Base-by-base conservation (phyloP, 129 eudicot genomes). In the Flaveria robusta region DNA sequence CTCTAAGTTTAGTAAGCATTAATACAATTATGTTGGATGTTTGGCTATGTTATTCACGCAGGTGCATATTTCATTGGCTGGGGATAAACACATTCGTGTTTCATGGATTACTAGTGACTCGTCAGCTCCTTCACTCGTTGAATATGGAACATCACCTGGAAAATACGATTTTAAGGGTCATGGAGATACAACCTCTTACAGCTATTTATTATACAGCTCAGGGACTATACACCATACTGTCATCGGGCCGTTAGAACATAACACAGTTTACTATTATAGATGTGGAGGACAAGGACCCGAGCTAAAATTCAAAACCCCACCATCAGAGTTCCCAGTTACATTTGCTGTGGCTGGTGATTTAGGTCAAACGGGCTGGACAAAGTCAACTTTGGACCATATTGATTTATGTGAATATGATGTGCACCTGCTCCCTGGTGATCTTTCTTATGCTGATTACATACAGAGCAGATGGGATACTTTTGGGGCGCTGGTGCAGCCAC, bases 361-460 rank as follows among this genome's bases (percentile, higher is more conserved):
- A 73, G 98, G 98, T 77, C 98, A 94, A 64, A 94, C 96, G 7
- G 97, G 90, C 45, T 94, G 98, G 97, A 94, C 98, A 0, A 86
- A 89, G 78, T 91, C 98, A 60, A 94, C 98, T 23, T 64, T 94
- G 46, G 90, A 87, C 74, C 98, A 94, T 78, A 91, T 94, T 76
- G 86, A 87, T 27, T 74, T 79, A 74, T 91, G 97, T 74, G 81
- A 86, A 23, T 94, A 94, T 73, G 98, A 94, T 72, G 77, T 89
- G 51, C 92, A 91, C 69, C 41, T 94, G 80, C 90, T 94, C 22
- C 98, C 98, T 1, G 98, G 97, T 41, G 98, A 91, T 66, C 86
- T 94, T 31, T 87, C 98, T 2, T 94, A 94, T 81, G 98, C 98
- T 63, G 87, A 94, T 85, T 88, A 86, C 80, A 74, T 88, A 9